phyloP scores from a whole-genome alignment of 2,329 filamentous ascomycete genomes.

The Coniella vitis region DNA sequence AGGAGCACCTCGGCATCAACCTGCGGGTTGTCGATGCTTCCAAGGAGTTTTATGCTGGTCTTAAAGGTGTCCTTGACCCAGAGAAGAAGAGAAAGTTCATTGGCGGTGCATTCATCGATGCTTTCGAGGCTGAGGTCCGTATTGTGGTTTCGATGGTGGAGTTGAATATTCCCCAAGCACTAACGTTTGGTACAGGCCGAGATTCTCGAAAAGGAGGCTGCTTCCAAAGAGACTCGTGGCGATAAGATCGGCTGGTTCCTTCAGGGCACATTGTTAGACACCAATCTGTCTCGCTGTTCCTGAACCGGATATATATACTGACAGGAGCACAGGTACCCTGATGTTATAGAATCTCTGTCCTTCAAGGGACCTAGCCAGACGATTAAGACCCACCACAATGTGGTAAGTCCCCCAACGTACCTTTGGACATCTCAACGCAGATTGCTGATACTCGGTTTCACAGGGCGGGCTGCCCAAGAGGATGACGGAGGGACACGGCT shows the following conservation, averaged over 20 bases:
- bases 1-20: conserved; percentile 78
- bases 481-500: conserved; percentile 3
- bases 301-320: background rate
- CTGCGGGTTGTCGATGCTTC: conserved; percentile 78
- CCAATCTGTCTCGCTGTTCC: background rate
- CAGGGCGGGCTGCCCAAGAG: conserved; percentile 4
- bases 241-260: conserved; percentile 80
- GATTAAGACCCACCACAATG: conserved; percentile 32
- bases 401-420: background rate
- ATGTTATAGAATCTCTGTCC: conserved; percentile 38
- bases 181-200: background rate
- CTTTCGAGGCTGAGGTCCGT: conserved; percentile 10
- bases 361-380: conserved; percentile 44
- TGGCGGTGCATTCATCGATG: conserved; percentile 13
- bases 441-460: background rate
- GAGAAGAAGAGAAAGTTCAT: conserved; percentile 79
- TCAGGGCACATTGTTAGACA: conserved; percentile 70
- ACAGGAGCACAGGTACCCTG: conserved; percentile 3
- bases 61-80: conserved; percentile 70
- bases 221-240: conserved; percentile 33
- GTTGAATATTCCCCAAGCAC: background rate
- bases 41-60: conserved; percentile 67
- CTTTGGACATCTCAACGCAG: background rate
- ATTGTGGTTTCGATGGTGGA: background rate
- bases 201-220: conserved; percentile 48